A percentile compares a stretch with the other conserved stretches of the same genome.
phyloP scores from a whole-genome alignment of 345 rosid species.

The Murraya koenigii region DNA sequence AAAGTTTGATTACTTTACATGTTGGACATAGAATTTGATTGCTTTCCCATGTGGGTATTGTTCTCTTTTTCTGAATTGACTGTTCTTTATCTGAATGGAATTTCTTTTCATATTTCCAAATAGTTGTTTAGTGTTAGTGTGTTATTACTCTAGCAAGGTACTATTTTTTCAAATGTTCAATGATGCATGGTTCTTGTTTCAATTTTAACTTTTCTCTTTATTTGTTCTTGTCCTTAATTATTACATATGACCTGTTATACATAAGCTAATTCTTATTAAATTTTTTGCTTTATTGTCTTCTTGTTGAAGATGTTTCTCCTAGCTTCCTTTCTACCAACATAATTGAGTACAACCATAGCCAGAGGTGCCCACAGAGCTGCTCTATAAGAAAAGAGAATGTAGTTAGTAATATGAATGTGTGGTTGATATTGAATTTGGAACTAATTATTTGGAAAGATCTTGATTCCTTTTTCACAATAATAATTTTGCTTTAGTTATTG shows the following conservation, averaged over 20 bases:
- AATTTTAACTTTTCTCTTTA: constrained; percentile 17
- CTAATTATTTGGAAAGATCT: neutral
- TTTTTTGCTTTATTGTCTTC: constrained; percentile 4
- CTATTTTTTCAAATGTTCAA: constrained; percentile 9
- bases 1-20: constrained; percentile 16
- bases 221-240: constrained; percentile 14
- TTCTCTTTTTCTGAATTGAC: constrained; percentile 19
- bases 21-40: constrained; percentile 11
- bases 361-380: neutral
- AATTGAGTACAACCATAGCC: constrained; percentile 1
- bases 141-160: neutral
- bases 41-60: constrained; percentile 29
- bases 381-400: neutral
- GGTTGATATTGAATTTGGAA: neutral
- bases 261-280: neutral
- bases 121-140: neutral
- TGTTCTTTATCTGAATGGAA: neutral
- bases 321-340: neutral
- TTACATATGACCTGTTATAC: constrained; percentile 15
- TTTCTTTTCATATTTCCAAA: constrained; percentile 4
- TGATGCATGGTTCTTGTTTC: constrained; percentile 14
- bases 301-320: neutral
- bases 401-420: neutral
- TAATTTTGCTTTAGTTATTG: neutral
- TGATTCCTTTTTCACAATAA: too few species aligned